Evolutionary conservation across 164 flowering plant genomes (phyloP).

Genomic region (Stephania cephalantha): DNA sequence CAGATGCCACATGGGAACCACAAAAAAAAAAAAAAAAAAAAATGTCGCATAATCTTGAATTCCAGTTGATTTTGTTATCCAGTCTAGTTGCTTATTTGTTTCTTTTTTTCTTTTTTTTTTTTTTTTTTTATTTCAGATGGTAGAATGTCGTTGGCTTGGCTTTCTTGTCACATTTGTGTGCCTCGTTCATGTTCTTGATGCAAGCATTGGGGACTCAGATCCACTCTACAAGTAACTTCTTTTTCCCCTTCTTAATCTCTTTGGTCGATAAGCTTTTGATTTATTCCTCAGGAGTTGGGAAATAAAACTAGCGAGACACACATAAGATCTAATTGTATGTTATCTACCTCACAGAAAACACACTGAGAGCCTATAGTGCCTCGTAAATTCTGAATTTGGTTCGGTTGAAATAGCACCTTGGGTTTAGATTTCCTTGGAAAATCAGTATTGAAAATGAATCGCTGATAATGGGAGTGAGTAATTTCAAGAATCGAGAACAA

Average conservation of each 20-base stretch:
- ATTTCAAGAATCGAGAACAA: no score
- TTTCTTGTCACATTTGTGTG: slow-evolving; percentile 9
- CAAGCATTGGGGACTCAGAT: slow-evolving; percentile 67
- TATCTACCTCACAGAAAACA: background rate
- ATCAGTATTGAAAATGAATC: no score
- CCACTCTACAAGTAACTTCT: slow-evolving; percentile 51
- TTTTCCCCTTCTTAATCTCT: background rate
- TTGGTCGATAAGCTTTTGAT: background rate
- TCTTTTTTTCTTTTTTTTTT: background rate
- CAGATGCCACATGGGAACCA: background rate
- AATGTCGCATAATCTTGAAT: background rate
- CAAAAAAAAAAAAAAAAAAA: background rate
- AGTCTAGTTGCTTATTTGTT: background rate
- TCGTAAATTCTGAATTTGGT: no score
- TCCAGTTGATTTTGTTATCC: background rate
- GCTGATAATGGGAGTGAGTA: no score
- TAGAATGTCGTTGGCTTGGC: slow-evolving; percentile 10
- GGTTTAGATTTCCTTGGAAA: no score
- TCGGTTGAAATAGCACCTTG: no score
- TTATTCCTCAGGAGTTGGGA: background rate
- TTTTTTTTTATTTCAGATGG: slow-evolving; percentile 10
- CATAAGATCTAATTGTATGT: background rate
- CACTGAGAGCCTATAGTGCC: no score
- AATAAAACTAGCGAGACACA: background rate
- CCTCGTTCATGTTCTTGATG: slow-evolving; percentile 25